A percentile compares a stretch with the other conserved stretches of the same genome.
These are phyloP conservation scores for Aspergillus puulaauensis DNA, from an alignment of 2,329 filamentous ascomycete genomes.

Conservation along the genomic window DNA sequence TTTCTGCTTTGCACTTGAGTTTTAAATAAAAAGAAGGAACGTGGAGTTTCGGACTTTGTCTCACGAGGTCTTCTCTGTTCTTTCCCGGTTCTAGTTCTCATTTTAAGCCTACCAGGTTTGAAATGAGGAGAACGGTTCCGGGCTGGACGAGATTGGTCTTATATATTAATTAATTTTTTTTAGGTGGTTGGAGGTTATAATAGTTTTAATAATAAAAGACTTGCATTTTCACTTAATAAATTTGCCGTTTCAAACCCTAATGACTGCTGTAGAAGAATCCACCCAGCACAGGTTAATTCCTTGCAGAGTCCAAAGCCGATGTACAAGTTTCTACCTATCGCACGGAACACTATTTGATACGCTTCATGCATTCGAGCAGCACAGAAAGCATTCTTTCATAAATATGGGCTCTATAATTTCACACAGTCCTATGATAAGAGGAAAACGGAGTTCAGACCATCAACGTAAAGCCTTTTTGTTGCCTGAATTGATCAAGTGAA, in stretches of 20 bases:
- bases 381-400: not conserved
- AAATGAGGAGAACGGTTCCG: not conserved
- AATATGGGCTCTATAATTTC: not conserved
- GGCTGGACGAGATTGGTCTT: not conserved
- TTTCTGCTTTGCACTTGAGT: not conserved
- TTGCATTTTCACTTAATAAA: not conserved
- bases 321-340: not conserved
- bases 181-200: not conserved
- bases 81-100: not conserved
- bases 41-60: slow-evolving; percentile 9
- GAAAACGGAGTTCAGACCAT: not conserved
- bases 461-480: not conserved
- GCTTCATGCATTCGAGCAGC: not conserved
- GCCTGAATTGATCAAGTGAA: too few relatives aligned
- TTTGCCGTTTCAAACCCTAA: too few relatives aligned
- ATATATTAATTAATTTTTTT: not conserved
- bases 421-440: not conserved
- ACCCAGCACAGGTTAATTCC: too few relatives aligned
- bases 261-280: too few relatives aligned
- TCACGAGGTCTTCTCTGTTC: not conserved
- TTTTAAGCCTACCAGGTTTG: not conserved
- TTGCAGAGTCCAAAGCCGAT: too few relatives aligned
- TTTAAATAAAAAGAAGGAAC: not conserved
- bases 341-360: not conserved
- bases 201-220: not conserved